Evolutionary conservation across 176 grass and related monocot species (phyloP).

Genomic region (Puccinellia tenuiflora): DNA sequence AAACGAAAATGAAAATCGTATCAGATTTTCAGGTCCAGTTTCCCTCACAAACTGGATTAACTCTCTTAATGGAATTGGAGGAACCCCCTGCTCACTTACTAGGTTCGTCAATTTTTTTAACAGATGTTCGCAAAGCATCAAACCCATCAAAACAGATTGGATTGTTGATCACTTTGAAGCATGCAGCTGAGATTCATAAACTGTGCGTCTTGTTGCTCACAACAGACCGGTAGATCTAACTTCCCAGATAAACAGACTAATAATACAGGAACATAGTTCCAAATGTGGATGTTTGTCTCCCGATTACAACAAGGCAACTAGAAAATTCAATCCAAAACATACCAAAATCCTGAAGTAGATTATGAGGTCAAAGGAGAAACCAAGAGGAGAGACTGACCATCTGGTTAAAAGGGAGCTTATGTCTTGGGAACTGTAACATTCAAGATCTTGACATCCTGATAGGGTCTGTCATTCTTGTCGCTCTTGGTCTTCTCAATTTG

Average conservation of each 20-base stretch:
- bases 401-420: conserved; percentile 18
- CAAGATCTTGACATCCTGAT: conserved; percentile 97
- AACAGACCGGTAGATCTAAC: neutral
- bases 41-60: neutral
- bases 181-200: neutral
- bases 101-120: neutral
- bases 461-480: conserved; percentile 95
- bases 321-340: neutral
- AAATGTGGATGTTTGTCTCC: neutral
- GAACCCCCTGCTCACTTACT: neutral
- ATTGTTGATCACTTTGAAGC: neutral
- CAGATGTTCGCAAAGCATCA: neutral
- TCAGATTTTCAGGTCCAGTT: neutral
- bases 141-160: neutral
- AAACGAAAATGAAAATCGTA: too few species aligned
- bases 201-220: neutral
- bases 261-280: neutral
- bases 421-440: conserved; percentile 93
- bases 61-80: neutral
- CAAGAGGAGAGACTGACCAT: neutral
- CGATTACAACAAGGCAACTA: neutral
- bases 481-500: conserved; percentile 96
- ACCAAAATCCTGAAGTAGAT: neutral
- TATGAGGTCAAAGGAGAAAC: neutral
- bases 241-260: neutral